Percentiles rank a stretch among this genome's conserved stretches.
Conservation (phyloP, 2,329 filamentous ascomycete genomes). For the Furcasterigmium sp. region DNA sequence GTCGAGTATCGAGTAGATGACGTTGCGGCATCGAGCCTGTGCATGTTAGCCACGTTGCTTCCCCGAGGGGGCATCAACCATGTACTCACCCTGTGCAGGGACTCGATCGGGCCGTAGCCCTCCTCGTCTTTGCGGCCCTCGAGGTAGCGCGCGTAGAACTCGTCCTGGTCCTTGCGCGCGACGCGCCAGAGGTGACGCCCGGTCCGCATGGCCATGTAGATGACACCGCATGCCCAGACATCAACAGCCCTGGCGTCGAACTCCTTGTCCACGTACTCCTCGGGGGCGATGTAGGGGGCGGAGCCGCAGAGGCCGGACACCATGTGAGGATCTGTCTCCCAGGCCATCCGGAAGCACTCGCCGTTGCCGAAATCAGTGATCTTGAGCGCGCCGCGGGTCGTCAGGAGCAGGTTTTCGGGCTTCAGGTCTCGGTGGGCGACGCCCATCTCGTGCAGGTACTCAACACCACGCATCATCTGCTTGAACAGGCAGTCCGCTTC, state of each 20-base stretch:
- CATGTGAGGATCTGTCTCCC: conserved; percentile 98
- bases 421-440: conserved; percentile 96
- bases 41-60: conserved; percentile 2
- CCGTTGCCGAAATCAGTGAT: conserved; percentile 99
- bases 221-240: conserved; percentile 96
- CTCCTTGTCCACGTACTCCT: conserved; percentile 92
- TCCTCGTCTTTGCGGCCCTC: conserved; percentile 90
- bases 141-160: conserved; percentile 93
- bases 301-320: conserved; percentile 94
- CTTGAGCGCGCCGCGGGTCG: conserved; percentile 86
- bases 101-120: conserved; percentile 95
- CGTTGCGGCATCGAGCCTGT: conserved; percentile 93
- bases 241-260: conserved; percentile 98
- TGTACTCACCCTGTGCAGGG: conserved; percentile 80
- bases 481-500: conserved; percentile 99
- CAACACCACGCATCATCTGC: conserved; percentile 97
- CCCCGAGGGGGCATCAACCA: neutral
- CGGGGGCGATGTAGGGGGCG: conserved; percentile 93
- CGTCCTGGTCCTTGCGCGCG: conserved; percentile 95
- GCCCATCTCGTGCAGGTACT: conserved; percentile 99
- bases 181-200: conserved; percentile 93
- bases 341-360: conserved; percentile 99
- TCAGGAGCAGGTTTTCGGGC: conserved; percentile 91
- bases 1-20: conserved; percentile 97
- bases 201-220: conserved; percentile 99